Evolutionary conservation across 129 eudicot species (phyloP).

Genomic region (Flaveria linearis): DNA sequence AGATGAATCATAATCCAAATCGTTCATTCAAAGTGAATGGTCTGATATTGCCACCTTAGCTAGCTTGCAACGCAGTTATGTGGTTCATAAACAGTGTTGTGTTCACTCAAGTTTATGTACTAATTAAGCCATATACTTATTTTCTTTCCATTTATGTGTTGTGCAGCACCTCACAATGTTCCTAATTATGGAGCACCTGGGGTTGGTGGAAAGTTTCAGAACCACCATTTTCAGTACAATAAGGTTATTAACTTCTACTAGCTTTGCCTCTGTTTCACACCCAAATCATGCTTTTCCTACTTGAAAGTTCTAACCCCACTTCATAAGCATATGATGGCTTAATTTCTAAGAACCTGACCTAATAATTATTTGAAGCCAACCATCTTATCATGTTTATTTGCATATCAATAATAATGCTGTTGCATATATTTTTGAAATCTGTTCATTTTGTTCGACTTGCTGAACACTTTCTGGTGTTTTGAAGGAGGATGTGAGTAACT

Average conservation of each 20-base stretch:
- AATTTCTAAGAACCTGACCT: background rate
- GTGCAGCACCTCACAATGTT: slow-evolving; percentile 50
- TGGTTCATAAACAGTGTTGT: background rate
- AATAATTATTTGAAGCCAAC: slow-evolving; percentile 14
- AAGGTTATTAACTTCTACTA: slow-evolving; percentile 29
- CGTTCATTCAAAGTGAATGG: background rate
- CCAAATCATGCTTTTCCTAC: background rate
- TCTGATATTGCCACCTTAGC: slow-evolving; percentile 9
- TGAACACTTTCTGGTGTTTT: background rate
- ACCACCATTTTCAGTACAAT: slow-evolving; percentile 44
- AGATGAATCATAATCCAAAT: background rate
- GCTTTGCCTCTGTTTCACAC: background rate
- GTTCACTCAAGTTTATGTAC: background rate
- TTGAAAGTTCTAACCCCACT: slow-evolving; percentile 3
- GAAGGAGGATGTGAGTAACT: slow-evolving; percentile 69
- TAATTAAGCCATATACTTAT: background rate
- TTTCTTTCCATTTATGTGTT: slow-evolving; percentile 22
- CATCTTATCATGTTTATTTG: background rate
- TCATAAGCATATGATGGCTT: background rate
- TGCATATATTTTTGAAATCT: background rate
- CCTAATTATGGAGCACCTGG: slow-evolving; percentile 44
- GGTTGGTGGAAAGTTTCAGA: slow-evolving; percentile 67
- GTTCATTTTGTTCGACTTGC: background rate
- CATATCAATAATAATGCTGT: background rate
- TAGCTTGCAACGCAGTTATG: slow-evolving; percentile 13